Base-by-base conservation (phyloP, 2,329 filamentous ascomycete genomes). In the Neonectria neomacrospora region DNA sequence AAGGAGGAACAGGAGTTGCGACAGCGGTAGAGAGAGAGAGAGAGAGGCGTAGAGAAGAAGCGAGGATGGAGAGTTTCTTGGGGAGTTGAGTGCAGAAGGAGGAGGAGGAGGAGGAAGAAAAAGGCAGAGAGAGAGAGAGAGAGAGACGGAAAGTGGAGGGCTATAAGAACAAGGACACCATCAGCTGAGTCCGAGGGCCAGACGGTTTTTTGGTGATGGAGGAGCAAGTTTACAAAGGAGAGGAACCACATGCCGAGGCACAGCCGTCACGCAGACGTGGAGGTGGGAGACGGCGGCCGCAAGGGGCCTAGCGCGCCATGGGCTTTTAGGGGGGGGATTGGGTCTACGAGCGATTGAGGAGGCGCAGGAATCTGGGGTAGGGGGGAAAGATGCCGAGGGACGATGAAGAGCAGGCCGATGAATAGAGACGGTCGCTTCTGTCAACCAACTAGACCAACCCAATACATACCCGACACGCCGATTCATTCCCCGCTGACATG, bases 371-470 rank as follows among this genome's bases (percentile, higher is more conserved):
- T 67, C 72, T 68, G 72, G 72, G 72, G 72, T 71, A 37, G 5
- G 74, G 72, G 72, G 72, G 72, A 71, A 16, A 74, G 63, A 52
- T 67, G 67, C 72, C 72, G 71, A 71, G 72, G 72, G 61, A 68
- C 65, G 54, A 63, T 14, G 58, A 26, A 26, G 6, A 26, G 3
- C 23, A 6, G 10, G 14, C 18, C 41, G 22, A 34, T 44, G 14
- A 28, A 8, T 23, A 30, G 26, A 45, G 9, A 30, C 28, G 9
- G 28, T 8, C 6, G 8, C 8, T 16, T 37, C 16, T 5, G 16
- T 37, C 34, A 9, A 14, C 7, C 34, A 16, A n/a, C n/a, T n/a
- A n/a, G n/a, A n/a, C n/a, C n/a, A 14, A 16, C 34, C n/a, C n/a
- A 8, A 2, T 34, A 6, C 5, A 16, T 37, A 37, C 34, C 34